These are phyloP conservation scores for Tulasnella sp. DNA, from an alignment of 768 basidiomycete species.

Conservation along the genomic window DNA sequence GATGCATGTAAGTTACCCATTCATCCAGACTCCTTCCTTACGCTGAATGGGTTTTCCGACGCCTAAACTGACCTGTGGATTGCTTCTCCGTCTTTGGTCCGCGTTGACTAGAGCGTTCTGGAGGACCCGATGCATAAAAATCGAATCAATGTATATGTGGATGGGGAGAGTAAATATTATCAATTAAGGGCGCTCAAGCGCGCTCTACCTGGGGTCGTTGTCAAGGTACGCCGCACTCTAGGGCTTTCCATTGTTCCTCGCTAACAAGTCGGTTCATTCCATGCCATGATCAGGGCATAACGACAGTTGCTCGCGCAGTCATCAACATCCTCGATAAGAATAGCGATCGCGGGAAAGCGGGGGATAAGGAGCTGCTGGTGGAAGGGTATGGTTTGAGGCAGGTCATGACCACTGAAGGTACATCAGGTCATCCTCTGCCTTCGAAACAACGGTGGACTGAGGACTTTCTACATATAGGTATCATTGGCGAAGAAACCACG, in stretches of 20 bases:
- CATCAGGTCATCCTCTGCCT: constrained; percentile 16
- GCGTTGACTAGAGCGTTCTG: background rate
- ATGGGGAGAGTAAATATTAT: constrained; percentile 30
- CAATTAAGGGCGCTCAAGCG: constrained; percentile 75
- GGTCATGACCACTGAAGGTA: constrained; percentile 95
- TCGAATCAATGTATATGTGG: constrained; percentile 32
- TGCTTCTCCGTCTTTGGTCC: background rate
- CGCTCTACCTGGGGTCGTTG: constrained; percentile 70
- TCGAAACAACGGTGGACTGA: background rate
- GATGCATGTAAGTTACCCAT: constrained; percentile 47
- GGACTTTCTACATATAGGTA: constrained; percentile 43
- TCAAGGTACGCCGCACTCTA: constrained; percentile 50
- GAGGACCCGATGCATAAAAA: constrained; percentile 21
- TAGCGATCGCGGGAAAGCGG: constrained; percentile 65
- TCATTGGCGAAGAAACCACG: constrained; percentile 82
- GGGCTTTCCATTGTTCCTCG: background rate
- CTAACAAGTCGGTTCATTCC: background rate
- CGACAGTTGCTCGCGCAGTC: constrained; percentile 80
- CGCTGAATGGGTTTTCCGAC: too few relatives aligned
- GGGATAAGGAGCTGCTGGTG: constrained; percentile 84
- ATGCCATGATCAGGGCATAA: too few relatives aligned
- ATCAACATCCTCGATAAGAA: constrained; percentile 93
- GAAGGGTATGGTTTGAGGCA: constrained; percentile 95
- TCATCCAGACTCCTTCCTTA: too few relatives aligned
- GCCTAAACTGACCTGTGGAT: background rate